Percentiles rank a stretch among this genome's conserved stretches.
phyloP scores from a whole-genome alignment of 495 filamentous ascomycete species.

The Penicillium crystallinum region DNA sequence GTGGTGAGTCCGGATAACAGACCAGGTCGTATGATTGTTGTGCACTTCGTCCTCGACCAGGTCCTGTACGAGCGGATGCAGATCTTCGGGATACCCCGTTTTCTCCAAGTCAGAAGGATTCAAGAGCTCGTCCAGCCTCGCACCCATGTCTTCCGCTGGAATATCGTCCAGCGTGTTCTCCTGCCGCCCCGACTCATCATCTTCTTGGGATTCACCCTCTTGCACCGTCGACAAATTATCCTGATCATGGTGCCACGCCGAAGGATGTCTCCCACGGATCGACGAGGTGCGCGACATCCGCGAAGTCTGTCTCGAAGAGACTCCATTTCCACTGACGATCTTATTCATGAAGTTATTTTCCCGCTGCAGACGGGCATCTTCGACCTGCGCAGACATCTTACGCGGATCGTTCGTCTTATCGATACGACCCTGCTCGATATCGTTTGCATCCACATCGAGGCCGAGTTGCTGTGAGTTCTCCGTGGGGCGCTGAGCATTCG shows the following conservation, averaged over 20 bases:
- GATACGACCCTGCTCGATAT: constrained; percentile 34
- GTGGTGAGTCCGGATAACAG: constrained; percentile 46
- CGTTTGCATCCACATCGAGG: constrained; percentile 36
- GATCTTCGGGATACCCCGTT: constrained; percentile 29
- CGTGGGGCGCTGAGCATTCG: constrained; percentile 25
- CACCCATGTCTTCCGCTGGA: constrained; percentile 13
- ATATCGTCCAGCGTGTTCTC: constrained; percentile 15
- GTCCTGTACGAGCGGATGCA: constrained; percentile 38
- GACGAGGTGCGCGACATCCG: constrained; percentile 30
- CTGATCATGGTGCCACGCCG: constrained; percentile 12
- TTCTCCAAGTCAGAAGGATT: constrained; percentile 23
- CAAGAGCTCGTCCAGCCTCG: constrained; percentile 8
- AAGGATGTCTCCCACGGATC: constrained; percentile 17
- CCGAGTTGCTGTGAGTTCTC: constrained; percentile 35
- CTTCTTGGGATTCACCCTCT: constrained; percentile 20
- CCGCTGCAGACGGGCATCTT: constrained; percentile 39
- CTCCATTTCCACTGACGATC: constrained; percentile 26
- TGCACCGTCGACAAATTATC: constrained; percentile 23
- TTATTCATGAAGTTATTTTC: constrained; percentile 39
- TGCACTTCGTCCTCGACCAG: constrained; percentile 42
- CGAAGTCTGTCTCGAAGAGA: constrained; percentile 14
- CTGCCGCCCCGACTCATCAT: constrained; percentile 1
- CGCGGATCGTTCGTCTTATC: constrained; percentile 28
- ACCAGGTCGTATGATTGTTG: constrained; percentile 51
- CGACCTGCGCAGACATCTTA: constrained; percentile 40